phyloP scores from a whole-genome alignment of 345 rosid genomes.

The Jatropha curcas region DNA sequence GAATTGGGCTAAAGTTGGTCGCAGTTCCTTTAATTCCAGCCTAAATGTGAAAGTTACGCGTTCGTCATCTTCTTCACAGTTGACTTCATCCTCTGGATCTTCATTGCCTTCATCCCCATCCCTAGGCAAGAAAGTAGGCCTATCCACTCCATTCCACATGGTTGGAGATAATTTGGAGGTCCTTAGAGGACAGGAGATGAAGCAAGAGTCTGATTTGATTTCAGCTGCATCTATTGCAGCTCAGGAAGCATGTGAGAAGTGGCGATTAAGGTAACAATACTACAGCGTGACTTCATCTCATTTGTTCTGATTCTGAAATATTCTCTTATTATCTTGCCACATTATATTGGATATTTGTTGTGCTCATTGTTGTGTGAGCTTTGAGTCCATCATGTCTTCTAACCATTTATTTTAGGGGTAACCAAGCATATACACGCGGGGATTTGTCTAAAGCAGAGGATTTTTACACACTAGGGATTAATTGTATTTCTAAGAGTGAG shows the following conservation, averaged over 20 bases:
- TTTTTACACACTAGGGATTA: constrained; percentile 74
- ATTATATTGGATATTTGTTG: constrained; percentile 7
- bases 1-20: constrained; percentile 39
- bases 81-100: constrained; percentile 46
- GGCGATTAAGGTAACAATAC: constrained; percentile 76
- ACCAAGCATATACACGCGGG: constrained; percentile 77
- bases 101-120: constrained; percentile 40
- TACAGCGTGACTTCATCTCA: background rate
- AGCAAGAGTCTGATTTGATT: constrained; percentile 41
- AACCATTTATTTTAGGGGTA: constrained; percentile 64
- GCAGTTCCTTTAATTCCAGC: constrained; percentile 37
- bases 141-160: constrained; percentile 34
- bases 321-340: background rate
- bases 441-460: constrained; percentile 83
- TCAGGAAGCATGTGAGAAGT: constrained; percentile 94
- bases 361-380: background rate
- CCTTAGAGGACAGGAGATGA: constrained; percentile 41
- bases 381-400: constrained; percentile 20
- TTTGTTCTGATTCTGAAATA: background rate
- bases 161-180: constrained; percentile 36
- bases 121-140: constrained; percentile 41
- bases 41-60: constrained; percentile 38
- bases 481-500: constrained; percentile 62
- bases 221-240: constrained; percentile 48
- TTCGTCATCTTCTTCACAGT: constrained; percentile 47